Percentiles rank a stretch among this genome's conserved stretches.
Conservation (phyloP, 768 basidiomycete genomes). For the Psilocybe sp. region DNA sequence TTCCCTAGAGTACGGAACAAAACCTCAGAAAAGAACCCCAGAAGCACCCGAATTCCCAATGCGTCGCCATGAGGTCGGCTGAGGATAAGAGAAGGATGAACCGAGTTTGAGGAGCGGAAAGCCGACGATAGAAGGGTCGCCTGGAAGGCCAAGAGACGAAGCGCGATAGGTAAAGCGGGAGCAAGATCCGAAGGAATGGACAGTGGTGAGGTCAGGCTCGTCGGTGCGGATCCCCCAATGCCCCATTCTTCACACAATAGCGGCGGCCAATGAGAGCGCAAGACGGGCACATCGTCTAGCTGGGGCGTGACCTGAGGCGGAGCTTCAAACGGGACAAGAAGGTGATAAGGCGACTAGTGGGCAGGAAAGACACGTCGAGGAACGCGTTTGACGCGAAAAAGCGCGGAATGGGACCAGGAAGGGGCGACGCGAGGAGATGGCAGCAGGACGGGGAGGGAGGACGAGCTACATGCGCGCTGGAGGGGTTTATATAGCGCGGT, state of each 20-base stretch:
- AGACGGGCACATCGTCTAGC: background rate
- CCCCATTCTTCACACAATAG: constrained; percentile 15
- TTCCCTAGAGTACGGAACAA: too few species aligned
- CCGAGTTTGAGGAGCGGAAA: background rate
- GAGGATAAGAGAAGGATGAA: constrained; percentile 3
- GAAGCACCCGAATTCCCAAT: background rate
- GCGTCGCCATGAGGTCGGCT: background rate
- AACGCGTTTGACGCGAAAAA: background rate
- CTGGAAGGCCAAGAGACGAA: constrained; percentile 1
- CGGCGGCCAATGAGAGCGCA: constrained; percentile 8
- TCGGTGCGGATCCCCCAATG: constrained; percentile 4
- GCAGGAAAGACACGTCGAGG: constrained; percentile 1
- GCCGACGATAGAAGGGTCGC: background rate
- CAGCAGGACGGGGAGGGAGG: constrained; percentile 7
- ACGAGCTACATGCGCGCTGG: constrained; percentile 11
- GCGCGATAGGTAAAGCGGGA: constrained; percentile 4
- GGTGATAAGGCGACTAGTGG: constrained; percentile 7
- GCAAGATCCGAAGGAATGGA: constrained; percentile 3
- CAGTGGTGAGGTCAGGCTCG: constrained; percentile 3
- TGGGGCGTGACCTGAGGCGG: constrained; percentile 19
- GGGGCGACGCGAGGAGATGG: background rate
- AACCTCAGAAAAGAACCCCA: too few species aligned
- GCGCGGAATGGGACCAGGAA: background rate
- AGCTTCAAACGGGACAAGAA: constrained; percentile 17
- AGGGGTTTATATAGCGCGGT: constrained; percentile 26